These are phyloP conservation scores for Trypanosoma theileri DNA, from an alignment of 208 protist genomes.

Conservation along the genomic window DNA sequence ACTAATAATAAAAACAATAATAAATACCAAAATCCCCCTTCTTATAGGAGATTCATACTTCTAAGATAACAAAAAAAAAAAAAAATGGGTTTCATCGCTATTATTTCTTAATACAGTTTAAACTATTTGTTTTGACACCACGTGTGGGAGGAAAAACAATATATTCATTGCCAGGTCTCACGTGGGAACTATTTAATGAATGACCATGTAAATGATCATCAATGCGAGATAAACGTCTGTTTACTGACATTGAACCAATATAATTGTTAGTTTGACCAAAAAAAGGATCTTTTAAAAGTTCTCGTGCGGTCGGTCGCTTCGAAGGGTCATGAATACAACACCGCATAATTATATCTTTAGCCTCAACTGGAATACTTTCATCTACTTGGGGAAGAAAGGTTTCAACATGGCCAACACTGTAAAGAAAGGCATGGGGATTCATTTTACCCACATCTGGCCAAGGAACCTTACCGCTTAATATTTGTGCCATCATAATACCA, in stretches of 20 bases:
- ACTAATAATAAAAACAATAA: not conserved
- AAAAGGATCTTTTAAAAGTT: conserved; percentile 52
- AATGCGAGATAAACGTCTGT: not conserved
- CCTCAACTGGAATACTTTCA: conserved; percentile 35
- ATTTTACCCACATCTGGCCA: conserved; percentile 38
- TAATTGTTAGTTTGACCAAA: conserved; percentile 28
- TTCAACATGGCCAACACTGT: conserved; percentile 40
- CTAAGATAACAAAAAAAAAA: not conserved
- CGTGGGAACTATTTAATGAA: conserved; percentile 1
- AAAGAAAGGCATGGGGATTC: conserved; percentile 39
- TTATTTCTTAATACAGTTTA: not conserved
- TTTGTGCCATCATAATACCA: conserved; percentile 72
- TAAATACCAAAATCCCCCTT: not conserved
- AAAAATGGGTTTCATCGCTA: not conserved
- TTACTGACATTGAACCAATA: not conserved
- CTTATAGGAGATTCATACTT: not conserved
- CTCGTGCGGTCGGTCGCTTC: conserved; percentile 42
- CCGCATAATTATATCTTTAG: conserved; percentile 40
- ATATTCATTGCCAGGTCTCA: not conserved
- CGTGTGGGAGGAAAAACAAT: not conserved
- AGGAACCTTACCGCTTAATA: conserved; percentile 66
- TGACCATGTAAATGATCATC: conserved; percentile 3
- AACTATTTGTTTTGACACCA: not conserved
- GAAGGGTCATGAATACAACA: conserved; percentile 44
- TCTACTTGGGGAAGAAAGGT: conserved; percentile 35